phyloP scores from a whole-genome alignment of 2,329 filamentous ascomycete genomes.

The Talaromyces piceae region DNA sequence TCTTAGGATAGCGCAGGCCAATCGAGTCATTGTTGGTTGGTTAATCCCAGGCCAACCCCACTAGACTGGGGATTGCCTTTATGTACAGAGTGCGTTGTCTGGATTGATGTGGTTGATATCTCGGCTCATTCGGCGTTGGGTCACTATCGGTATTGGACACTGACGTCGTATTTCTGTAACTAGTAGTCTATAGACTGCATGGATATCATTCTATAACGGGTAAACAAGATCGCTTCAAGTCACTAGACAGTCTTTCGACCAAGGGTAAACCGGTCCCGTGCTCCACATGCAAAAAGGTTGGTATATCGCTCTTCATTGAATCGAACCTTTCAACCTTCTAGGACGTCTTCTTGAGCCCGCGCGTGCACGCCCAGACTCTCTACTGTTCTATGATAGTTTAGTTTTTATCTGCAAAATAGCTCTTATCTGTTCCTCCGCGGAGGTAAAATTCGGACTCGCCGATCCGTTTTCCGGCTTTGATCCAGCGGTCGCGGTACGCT shows the following conservation, averaged over 20 bases:
- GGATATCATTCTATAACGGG: not conserved
- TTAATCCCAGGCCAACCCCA: not conserved
- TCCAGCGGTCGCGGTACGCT: slow-evolving; percentile 64
- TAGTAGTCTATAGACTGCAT: not conserved
- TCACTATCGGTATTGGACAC: not conserved
- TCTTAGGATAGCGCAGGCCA: not conserved
- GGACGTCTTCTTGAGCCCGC: not conserved
- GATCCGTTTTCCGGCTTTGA: slow-evolving; percentile 67
- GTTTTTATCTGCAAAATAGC: slow-evolving; percentile 7
- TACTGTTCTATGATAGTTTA: slow-evolving; percentile 15
- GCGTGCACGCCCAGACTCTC: slow-evolving; percentile 11
- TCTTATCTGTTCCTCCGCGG: slow-evolving; percentile 53
- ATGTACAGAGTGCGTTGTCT: too few species aligned
- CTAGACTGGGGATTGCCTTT: not conserved
- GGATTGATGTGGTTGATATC: not conserved
- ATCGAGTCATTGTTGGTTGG: not conserved
- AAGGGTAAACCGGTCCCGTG: too few species aligned
- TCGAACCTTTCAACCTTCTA: not conserved
- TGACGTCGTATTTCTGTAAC: not conserved
- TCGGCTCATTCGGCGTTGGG: not conserved
- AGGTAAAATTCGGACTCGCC: slow-evolving; percentile 85
- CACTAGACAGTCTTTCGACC: too few species aligned
- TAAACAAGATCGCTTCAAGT: not conserved
- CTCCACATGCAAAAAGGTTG: not conserved
- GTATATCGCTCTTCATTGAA: not conserved